A percentile compares a stretch with the other conserved stretches of the same genome.
phyloP scores from a whole-genome alignment of 2,329 filamentous ascomycete species.

The Aureobasidium uvarum region DNA sequence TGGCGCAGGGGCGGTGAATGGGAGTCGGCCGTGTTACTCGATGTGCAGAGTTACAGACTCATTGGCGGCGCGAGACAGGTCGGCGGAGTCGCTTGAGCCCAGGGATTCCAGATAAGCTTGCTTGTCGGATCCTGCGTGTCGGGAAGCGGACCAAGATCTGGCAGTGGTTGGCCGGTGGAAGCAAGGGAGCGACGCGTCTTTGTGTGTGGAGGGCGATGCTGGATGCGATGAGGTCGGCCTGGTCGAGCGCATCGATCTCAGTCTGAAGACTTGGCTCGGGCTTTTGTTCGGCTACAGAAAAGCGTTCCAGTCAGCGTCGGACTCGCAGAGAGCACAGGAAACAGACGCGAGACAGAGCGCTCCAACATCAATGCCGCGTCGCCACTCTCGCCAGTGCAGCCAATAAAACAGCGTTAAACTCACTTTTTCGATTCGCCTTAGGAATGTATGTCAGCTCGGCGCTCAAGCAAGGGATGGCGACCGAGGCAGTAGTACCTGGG shows the following conservation, averaged over 20 bases:
- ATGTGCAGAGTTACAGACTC: slow-evolving; percentile 23
- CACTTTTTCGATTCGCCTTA: slow-evolving; percentile 19
- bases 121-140: slow-evolving; percentile 16
- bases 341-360: slow-evolving; percentile 4
- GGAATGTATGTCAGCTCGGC: slow-evolving; percentile 22
- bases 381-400: slow-evolving; percentile 11
- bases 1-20: slow-evolving; percentile 27
- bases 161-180: not conserved
- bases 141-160: slow-evolving; percentile 19
- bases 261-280: slow-evolving; percentile 21
- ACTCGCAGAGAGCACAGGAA: slow-evolving; percentile 2
- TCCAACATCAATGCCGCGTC: not conserved
- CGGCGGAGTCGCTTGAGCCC: slow-evolving; percentile 20
- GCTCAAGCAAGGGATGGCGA: slow-evolving; percentile 20
- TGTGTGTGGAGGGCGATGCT: not conserved
- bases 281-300: slow-evolving; percentile 12
- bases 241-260: not conserved
- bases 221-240: slow-evolving; percentile 14
- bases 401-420: slow-evolving; percentile 23
- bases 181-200: slow-evolving; percentile 15
- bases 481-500: slow-evolving; percentile 10
- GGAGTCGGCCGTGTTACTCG: slow-evolving; percentile 22
- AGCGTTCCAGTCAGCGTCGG: slow-evolving; percentile 10
- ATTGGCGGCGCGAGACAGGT: slow-evolving; percentile 25
- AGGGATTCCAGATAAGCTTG: slow-evolving; percentile 25